A percentile compares a stretch with the other conserved stretches of the same genome.
Evolutionary conservation across 2,329 filamentous ascomycete genomes (phyloP).

Genomic region (Neophaeococcomyces mojaviensis): DNA sequence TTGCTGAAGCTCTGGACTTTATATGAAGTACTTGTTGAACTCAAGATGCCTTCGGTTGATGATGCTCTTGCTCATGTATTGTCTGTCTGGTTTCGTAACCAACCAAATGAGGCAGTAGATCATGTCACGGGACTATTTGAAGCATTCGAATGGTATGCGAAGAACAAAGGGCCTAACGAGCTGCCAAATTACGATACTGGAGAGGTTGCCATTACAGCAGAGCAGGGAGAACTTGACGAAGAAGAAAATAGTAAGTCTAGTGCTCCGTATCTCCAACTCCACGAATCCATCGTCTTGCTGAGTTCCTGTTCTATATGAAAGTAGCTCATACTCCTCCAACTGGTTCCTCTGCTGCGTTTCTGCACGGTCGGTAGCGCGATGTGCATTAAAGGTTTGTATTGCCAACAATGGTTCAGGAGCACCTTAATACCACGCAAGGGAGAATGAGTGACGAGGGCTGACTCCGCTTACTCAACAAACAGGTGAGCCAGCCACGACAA

Average conservation of each 20-base stretch:
- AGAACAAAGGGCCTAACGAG: slow-evolving; percentile 62
- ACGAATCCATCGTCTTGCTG: too few relatives aligned
- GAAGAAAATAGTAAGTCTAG: slow-evolving; percentile 29
- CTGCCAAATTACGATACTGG: slow-evolving; percentile 61
- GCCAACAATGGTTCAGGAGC: too few relatives aligned
- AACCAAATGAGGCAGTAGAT: slow-evolving; percentile 49
- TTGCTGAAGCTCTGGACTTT: slow-evolving; percentile 77
- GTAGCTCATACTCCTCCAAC: too few relatives aligned
- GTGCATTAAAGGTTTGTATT: too few relatives aligned
- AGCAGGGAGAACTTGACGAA: background rate
- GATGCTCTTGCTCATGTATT: slow-evolving; percentile 60
- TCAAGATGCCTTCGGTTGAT: slow-evolving; percentile 63
- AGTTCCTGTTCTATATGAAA: too few relatives aligned
- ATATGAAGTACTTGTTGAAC: slow-evolving; percentile 60
- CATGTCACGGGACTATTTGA: slow-evolving; percentile 80
- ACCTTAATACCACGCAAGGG: too few relatives aligned
- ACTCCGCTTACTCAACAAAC: too few relatives aligned
- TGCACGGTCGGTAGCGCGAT: too few relatives aligned
- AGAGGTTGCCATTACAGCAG: background rate
- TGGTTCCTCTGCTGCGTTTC: too few relatives aligned
- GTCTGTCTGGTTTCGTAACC: slow-evolving; percentile 57
- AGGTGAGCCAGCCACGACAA: too few relatives aligned
- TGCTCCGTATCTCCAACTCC: too few relatives aligned
- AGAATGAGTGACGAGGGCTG: too few relatives aligned
- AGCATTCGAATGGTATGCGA: slow-evolving; percentile 81